Evolutionary conservation across 2,329 filamentous ascomycete species (phyloP).

Genomic region (Penicillium sp.): DNA sequence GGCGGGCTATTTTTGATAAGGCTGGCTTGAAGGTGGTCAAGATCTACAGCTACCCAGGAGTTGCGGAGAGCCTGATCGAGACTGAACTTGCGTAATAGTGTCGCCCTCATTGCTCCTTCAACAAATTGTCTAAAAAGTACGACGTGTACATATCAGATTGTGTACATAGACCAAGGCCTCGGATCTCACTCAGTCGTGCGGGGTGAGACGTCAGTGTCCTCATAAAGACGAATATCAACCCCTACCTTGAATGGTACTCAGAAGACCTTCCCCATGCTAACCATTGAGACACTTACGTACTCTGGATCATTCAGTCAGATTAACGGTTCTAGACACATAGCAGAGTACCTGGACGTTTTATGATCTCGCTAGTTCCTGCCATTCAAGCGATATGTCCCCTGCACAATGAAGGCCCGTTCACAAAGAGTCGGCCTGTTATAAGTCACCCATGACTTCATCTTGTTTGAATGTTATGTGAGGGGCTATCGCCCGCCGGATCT

Average conservation of each 20-base stretch:
- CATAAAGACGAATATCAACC: not conserved
- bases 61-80: constrained; percentile 23
- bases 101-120: too few relatives aligned
- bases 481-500: not conserved
- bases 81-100: constrained; percentile 15
- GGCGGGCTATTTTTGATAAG: constrained; percentile 11
- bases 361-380: not conserved
- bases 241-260: too few relatives aligned
- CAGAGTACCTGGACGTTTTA: not conserved
- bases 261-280: too few relatives aligned
- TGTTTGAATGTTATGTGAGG: not conserved
- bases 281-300: too few relatives aligned
- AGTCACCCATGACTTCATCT: not conserved
- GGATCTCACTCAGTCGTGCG: too few relatives aligned
- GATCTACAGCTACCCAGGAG: constrained; percentile 16
- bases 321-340: too few relatives aligned
- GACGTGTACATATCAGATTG: too few relatives aligned
- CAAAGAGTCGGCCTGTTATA: not conserved
- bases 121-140: too few relatives aligned
- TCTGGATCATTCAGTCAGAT: too few relatives aligned
- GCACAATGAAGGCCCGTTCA: not conserved
- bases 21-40: constrained; percentile 17
- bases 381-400: not conserved
- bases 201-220: too few relatives aligned
- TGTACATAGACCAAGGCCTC: too few relatives aligned